Percentiles rank a stretch among this genome's conserved stretches.
Evolutionary conservation across 192 early-diverging fungal genomes (phyloP).

Genomic region (Mortierella claussenii): DNA sequence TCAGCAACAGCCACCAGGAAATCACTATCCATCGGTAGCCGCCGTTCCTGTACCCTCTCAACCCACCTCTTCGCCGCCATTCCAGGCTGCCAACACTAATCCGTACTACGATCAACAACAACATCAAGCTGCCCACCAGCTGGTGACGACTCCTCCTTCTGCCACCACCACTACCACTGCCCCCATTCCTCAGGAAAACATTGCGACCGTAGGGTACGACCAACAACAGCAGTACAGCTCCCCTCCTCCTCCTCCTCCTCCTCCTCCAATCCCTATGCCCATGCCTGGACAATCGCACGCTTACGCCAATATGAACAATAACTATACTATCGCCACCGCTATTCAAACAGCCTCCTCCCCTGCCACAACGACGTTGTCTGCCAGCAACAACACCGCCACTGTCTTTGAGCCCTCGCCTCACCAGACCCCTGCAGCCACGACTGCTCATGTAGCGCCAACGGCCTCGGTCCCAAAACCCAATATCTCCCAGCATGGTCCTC

Average conservation of each 20-base stretch:
- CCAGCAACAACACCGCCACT: constrained; percentile 3
- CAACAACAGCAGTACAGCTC: constrained; percentile 15
- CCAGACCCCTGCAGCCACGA: neutral
- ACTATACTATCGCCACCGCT: no score
- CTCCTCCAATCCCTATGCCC: constrained; percentile 13
- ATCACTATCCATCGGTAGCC: neutral
- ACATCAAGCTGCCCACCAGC: constrained; percentile 2
- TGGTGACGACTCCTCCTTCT: no score
- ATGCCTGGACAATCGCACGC: constrained; percentile 27
- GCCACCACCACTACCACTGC: neutral
- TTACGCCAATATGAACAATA: no score
- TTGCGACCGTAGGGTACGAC: neutral
- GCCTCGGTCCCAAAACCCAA: neutral
- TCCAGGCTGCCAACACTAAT: neutral
- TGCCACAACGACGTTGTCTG: neutral
- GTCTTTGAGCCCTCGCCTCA: constrained; percentile 12
- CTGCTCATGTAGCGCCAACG: neutral
- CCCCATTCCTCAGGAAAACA: neutral
- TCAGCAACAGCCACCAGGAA: constrained; percentile 5
- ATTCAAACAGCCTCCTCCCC: constrained; percentile 11
- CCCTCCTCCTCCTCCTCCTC: neutral
- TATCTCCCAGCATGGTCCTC: constrained; percentile 20
- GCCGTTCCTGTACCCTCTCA: neutral
- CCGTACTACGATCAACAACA: constrained; percentile 9
- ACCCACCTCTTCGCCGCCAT: constrained; percentile 10